These are phyloP conservation scores for Adansonia digitata DNA, from an alignment of 345 rosid species.

Conservation along the genomic window DNA sequence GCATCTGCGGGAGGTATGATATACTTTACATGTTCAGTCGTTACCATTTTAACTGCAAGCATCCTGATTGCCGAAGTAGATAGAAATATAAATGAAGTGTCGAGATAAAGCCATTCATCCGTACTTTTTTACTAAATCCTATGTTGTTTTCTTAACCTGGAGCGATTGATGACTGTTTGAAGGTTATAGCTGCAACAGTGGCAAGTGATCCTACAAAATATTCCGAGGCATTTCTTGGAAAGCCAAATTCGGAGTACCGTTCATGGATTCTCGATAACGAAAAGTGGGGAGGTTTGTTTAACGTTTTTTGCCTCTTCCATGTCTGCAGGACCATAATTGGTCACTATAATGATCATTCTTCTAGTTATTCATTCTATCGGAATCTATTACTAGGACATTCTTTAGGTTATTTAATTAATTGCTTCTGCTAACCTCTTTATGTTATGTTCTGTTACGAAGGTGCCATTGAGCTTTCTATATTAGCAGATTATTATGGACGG, in stretches of 20 bases:
- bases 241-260: constrained; percentile 66
- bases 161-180: constrained; percentile 15
- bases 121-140: not conserved
- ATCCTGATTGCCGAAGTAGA: not conserved
- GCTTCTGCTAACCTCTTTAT: constrained; percentile 7
- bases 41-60: not conserved
- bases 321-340: not conserved
- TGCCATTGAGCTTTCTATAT: constrained; percentile 92
- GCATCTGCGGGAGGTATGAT: not conserved
- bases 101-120: not conserved
- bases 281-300: constrained; percentile 90
- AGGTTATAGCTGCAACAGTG: constrained; percentile 94
- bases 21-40: not conserved
- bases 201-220: constrained; percentile 69
- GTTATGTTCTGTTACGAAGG: constrained; percentile 36
- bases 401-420: not conserved
- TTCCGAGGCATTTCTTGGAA: constrained; percentile 86
- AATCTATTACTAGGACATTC: not conserved
- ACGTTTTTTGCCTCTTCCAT: not conserved
- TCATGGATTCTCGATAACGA: constrained; percentile 88
- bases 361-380: not conserved
- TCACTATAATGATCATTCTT: not conserved
- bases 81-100: not conserved
- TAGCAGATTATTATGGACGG: constrained; percentile 72
- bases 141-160: not conserved